Conservation (phyloP, 208 protist species). For the Strigomonas galati region DNA sequence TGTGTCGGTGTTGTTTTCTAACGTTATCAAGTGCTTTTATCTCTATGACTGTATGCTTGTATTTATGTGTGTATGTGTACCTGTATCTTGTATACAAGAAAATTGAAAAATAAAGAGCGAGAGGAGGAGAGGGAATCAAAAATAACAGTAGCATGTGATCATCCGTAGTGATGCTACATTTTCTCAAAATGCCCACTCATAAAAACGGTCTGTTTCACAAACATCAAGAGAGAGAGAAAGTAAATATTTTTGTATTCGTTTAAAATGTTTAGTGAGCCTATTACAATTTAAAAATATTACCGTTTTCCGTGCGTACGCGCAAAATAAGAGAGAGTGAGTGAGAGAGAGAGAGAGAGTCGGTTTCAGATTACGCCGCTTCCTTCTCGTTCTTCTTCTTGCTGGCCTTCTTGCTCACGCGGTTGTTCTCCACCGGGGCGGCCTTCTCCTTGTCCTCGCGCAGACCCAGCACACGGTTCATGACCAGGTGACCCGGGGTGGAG, state of each 20-base stretch:
- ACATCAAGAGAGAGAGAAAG: too few species aligned
- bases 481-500: constrained; percentile 48
- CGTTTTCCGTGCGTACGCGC: too few species aligned
- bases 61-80: constrained; percentile 11
- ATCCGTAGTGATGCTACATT: too few species aligned
- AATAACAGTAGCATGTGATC: background rate
- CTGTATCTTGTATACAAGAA: background rate
- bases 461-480: constrained; percentile 88
- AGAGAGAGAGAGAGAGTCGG: constrained; percentile 3
- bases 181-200: too few species aligned
- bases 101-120: constrained; percentile 6
- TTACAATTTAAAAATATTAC: too few species aligned
- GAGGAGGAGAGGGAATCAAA: background rate
- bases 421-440: constrained; percentile 16
- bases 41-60: constrained; percentile 5
- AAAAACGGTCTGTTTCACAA: too few species aligned
- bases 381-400: constrained; percentile 25
- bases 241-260: too few species aligned
- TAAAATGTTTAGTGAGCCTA: background rate
- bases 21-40: constrained; percentile 1
- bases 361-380: background rate
- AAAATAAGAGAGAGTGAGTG: background rate
- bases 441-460: constrained; percentile 90
- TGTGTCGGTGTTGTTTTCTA: background rate
- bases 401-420: constrained; percentile 20